Conservation (phyloP, 2,329 filamentous ascomycete genomes). For the Clonostachys rhizophaga region DNA sequence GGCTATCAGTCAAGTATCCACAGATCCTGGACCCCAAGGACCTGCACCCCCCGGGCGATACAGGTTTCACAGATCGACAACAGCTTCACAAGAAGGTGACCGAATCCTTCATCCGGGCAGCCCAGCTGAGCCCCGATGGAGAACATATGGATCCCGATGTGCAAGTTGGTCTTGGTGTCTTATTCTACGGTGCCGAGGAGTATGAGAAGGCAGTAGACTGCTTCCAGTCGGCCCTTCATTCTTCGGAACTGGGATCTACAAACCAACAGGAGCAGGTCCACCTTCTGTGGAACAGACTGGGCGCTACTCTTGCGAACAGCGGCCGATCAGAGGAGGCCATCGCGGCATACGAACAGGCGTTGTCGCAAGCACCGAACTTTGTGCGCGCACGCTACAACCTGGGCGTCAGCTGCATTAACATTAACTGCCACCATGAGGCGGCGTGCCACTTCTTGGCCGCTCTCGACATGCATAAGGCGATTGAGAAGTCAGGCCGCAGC, state of each 20-base stretch:
- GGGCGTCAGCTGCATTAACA: constrained; percentile 95
- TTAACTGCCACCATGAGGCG: constrained; percentile 89
- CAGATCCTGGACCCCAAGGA: constrained; percentile 69
- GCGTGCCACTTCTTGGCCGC: constrained; percentile 90
- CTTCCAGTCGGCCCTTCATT: constrained; percentile 87
- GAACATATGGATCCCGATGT: constrained; percentile 98
- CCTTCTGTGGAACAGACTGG: constrained; percentile 94
- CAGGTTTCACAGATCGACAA: constrained; percentile 92
- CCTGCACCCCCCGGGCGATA: constrained; percentile 70
- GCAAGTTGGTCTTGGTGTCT: constrained; percentile 90
- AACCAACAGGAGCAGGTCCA: constrained; percentile 87
- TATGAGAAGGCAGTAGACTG: constrained; percentile 99
- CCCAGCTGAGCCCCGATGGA: constrained; percentile 85
- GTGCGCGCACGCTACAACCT: constrained; percentile 96
- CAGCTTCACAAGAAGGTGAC: constrained; percentile 88
- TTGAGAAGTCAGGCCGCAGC: constrained; percentile 79
- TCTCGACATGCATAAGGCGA: constrained; percentile 90
- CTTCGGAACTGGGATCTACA: constrained; percentile 74
- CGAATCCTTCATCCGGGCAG: constrained; percentile 84
- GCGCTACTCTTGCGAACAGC: constrained; percentile 91
- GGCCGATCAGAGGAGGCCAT: constrained; percentile 95
- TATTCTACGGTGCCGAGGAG: constrained; percentile 97
- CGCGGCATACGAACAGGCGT: constrained; percentile 88
- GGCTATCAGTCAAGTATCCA: constrained; percentile 94
- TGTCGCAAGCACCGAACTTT: constrained; percentile 90